Percentiles rank a stretch among this genome's conserved stretches.
Conservation (phyloP, 2,329 filamentous ascomycete species). For the Penicillium hesseltinei region DNA sequence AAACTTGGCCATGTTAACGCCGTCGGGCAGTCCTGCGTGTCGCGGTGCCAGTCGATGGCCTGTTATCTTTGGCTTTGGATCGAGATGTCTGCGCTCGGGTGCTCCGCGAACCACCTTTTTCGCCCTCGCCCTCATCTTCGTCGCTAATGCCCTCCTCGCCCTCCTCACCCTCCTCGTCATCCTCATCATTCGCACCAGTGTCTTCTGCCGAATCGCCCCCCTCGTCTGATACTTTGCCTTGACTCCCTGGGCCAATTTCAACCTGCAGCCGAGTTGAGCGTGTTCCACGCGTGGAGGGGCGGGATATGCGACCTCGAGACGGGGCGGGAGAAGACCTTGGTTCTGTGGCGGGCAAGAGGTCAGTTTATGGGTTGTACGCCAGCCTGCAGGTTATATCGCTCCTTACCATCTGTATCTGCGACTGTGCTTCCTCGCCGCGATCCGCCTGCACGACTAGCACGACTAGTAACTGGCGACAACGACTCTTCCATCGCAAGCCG, state of each 20-base stretch:
- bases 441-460: conserved; percentile 24
- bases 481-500: conserved; percentile 45
- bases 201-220: conserved; percentile 41
- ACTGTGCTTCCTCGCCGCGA: conserved; percentile 47
- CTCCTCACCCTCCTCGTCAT: conserved; percentile 40
- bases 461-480: conserved; percentile 41
- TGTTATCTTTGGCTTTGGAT: conserved; percentile 38
- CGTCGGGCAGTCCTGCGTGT: conserved; percentile 39
- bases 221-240: conserved; percentile 35
- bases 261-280: conserved; percentile 41
- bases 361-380: background rate
- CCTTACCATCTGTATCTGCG: conserved; percentile 49
- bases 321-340: conserved; percentile 45
- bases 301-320: conserved; percentile 39
- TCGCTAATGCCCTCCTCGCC: conserved; percentile 41
- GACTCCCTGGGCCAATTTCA: conserved; percentile 34
- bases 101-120: conserved; percentile 38
- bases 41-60: conserved; percentile 31
- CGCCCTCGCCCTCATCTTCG: conserved; percentile 36
- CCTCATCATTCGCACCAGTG: conserved; percentile 39
- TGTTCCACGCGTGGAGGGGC: conserved; percentile 36
- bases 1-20: conserved; percentile 23
- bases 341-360: conserved; percentile 30
- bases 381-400: background rate
- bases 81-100: conserved; percentile 38